Percentiles rank a stretch among this genome's conserved stretches.
Conservation (phyloP, 1,284 basidiomycete genomes). For the Phellopilus nigrolimitatus region DNA sequence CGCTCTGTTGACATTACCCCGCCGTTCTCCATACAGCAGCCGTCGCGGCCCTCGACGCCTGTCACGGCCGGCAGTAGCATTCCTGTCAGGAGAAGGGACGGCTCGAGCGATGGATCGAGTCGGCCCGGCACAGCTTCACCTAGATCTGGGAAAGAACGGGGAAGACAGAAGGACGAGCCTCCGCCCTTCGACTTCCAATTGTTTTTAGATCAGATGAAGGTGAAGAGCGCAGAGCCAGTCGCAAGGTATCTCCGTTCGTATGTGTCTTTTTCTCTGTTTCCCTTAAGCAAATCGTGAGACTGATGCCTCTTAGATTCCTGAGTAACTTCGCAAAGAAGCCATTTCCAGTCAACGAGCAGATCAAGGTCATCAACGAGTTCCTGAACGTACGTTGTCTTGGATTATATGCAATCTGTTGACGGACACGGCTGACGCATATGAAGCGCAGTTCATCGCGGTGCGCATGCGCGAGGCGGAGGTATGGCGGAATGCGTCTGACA, state of each 20-base stretch:
- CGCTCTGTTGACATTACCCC: constrained; percentile 53
- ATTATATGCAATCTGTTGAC: neutral
- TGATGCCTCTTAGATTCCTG: constrained; percentile 57
- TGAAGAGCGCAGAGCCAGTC: constrained; percentile 79
- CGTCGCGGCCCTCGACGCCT: constrained; percentile 18
- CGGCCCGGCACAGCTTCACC: neutral
- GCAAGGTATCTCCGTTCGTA: constrained; percentile 90
- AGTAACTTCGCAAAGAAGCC: constrained; percentile 88
- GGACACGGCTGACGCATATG: constrained; percentile 14
- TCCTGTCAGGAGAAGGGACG: neutral
- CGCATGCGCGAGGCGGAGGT: constrained; percentile 85
- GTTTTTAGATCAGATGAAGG: constrained; percentile 90
- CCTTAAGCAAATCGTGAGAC: constrained; percentile 11
- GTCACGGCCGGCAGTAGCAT: neutral
- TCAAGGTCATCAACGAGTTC: constrained; percentile 92
- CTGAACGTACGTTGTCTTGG: constrained; percentile 56
- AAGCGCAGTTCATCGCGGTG: constrained; percentile 71
- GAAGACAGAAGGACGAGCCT: constrained; percentile 31
- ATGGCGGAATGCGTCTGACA: constrained; percentile 73
- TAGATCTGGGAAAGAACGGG: constrained; percentile 20
- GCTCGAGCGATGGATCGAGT: neutral
- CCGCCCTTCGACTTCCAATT: constrained; percentile 77
- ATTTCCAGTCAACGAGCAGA: constrained; percentile 85
- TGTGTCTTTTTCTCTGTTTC: constrained; percentile 29
- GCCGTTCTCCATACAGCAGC: constrained; percentile 51